Evolutionary conservation across 2,329 filamentous ascomycete species (phyloP).

Genomic region (Karstenula rhodostoma): DNA sequence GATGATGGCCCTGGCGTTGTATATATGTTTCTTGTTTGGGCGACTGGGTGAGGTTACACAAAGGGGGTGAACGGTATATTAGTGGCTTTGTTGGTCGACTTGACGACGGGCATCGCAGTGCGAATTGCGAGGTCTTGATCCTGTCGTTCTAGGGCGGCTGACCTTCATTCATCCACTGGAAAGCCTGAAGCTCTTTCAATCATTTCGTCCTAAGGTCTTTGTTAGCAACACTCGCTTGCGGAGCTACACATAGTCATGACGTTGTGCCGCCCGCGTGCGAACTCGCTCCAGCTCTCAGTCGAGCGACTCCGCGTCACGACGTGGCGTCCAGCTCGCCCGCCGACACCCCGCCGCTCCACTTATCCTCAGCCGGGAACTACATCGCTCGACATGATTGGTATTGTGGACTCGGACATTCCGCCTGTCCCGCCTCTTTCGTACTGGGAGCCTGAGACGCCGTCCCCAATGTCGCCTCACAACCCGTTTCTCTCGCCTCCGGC

Average conservation of each 20-base stretch:
- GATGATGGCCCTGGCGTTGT: background rate
- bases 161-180: background rate
- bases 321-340: conserved; percentile 23
- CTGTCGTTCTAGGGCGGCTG: background rate
- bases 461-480: conserved; percentile 22
- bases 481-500: conserved; percentile 25
- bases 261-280: conserved; percentile 19
- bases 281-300: conserved; percentile 26
- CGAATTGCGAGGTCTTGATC: background rate
- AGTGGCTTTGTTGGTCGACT: background rate
- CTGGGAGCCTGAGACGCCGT: conserved; percentile 28
- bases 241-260: conserved; percentile 10
- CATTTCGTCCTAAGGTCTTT: background rate
- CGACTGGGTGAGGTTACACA: background rate
- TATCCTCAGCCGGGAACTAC: conserved; percentile 14
- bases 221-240: background rate
- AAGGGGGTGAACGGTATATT: background rate
- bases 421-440: conserved; percentile 27
- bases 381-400: background rate
- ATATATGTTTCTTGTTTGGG: conserved; percentile 5
- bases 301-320: background rate
- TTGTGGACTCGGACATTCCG: conserved; percentile 5
- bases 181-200: background rate
- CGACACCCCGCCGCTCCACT: conserved; percentile 26
- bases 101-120: background rate